Evolutionary conservation across 2,329 filamentous ascomycete genomes (phyloP), one percentile per base, ranked within the genome.

Genomic region (Bipolaris zeicola): DNA sequence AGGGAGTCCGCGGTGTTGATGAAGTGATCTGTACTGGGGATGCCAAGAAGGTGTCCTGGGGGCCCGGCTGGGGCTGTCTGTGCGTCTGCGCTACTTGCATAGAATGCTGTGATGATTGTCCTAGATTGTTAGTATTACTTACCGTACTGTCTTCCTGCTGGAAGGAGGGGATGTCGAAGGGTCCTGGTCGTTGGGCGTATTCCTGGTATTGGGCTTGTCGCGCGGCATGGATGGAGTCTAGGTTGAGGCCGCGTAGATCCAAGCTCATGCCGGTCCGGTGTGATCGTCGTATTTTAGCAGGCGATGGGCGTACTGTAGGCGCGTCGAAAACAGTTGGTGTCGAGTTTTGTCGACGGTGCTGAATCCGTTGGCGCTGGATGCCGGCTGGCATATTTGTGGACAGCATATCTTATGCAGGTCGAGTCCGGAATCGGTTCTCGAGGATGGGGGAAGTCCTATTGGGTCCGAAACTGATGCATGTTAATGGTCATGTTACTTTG

Each of bases 31-130:
- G 73, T 73, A 75, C 70, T 75, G 73, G 68, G 64, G 73, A 75
- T 57, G 54, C 68, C 62, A 73, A 61, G 63, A 72, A 69, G 71
- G 71, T 51, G 72, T 73, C 68, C 59, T 79, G 76, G 71, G 77
- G 83, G 85, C 89, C 88, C 86, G 89, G 89, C 87, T 90, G 87
- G 85, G 86, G 85, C 85, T 87, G 85, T 85, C 86, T 87, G 83
- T 92, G 90, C 88, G 91, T 87, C 86, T 94, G 91, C 87, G 89
- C 85, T 90, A 91, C 90, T 89, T 89, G 89, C 88, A 92, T 85
- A 81, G 87, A 84, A 85, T 92, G 89, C 85, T 93, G 90, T 80
- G 84, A 77, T 78, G 79, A 81, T 79, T 81, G 79, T 83, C 81
- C 82, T 82, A 77, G 71, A 57, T 53, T 53, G 82, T 84, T 84